These are phyloP conservation scores for Krasilnikovozyma curviuscula DNA, from an alignment of 768 basidiomycete genomes.

Conservation along the genomic window DNA sequence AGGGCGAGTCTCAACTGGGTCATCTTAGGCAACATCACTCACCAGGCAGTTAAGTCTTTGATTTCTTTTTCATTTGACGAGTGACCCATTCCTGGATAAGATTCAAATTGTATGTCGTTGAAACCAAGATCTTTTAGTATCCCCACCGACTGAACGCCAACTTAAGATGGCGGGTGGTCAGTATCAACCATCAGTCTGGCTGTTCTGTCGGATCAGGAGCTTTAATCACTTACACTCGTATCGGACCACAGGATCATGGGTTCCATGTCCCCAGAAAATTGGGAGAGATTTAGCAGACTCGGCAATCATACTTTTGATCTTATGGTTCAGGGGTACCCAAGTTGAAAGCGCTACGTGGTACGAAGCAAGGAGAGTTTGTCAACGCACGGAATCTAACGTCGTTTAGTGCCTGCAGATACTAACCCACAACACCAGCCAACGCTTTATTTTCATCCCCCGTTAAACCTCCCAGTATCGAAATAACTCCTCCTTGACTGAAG, in stretches of 20 bases:
- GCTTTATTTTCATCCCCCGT: constrained; percentile 37
- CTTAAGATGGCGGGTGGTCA: too few species aligned
- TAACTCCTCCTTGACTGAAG: constrained; percentile 58
- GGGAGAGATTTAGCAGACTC: constrained; percentile 43
- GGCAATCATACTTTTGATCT: constrained; percentile 51
- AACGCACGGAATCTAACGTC: too few species aligned
- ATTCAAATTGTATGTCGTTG: constrained; percentile 46
- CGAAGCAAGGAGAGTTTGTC: not conserved
- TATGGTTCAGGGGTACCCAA: constrained; percentile 51
- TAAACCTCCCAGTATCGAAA: constrained; percentile 57
- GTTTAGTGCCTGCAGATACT: not conserved
- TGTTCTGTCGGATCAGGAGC: constrained; percentile 38
- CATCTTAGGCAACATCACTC: too few species aligned
- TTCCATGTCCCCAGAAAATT: constrained; percentile 75
- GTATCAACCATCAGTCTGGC: constrained; percentile 26
- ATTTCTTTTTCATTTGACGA: constrained; percentile 46
- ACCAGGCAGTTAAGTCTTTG: constrained; percentile 48
- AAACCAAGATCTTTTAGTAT: constrained; percentile 17
- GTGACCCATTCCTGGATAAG: constrained; percentile 51
- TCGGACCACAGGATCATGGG: constrained; percentile 51
- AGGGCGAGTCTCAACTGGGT: too few species aligned
- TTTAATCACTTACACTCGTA: constrained; percentile 38
- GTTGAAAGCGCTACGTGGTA: constrained; percentile 42
- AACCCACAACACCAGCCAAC: constrained; percentile 6
- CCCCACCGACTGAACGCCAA: too few species aligned